A percentile compares a stretch with the other conserved stretches of the same genome.
Evolutionary conservation across 306 rosid genomes (phyloP).

Genomic region (Castanea crenata): DNA sequence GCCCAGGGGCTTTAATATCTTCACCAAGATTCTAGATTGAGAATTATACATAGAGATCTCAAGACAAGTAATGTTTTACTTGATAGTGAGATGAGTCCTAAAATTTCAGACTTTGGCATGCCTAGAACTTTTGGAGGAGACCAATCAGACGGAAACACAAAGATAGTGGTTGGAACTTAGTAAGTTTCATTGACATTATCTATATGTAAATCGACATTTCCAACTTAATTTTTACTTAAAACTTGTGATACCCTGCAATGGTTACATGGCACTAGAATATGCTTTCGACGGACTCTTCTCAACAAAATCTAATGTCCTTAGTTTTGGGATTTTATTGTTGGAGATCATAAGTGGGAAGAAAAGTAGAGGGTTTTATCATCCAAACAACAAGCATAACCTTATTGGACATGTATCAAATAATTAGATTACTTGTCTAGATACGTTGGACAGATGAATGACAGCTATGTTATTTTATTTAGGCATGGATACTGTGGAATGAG

Average conservation of each 20-base stretch:
- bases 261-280: conserved; percentile 59
- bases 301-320: conserved; percentile 46
- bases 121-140: conserved; percentile 45
- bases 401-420: conserved; percentile 36
- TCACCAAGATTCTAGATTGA: conserved; percentile 55
- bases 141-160: conserved; percentile 32
- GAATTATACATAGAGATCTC: conserved; percentile 54
- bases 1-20: conserved; percentile 49
- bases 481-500: conserved; percentile 31
- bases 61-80: conserved; percentile 54
- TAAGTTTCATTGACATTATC: conserved; percentile 18
- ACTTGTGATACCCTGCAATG: conserved; percentile 23
- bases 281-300: conserved; percentile 45
- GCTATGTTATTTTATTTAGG: not conserved
- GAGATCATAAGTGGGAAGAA: conserved; percentile 48
- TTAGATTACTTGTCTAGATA: too few relatives aligned
- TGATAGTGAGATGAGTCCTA: conserved; percentile 46
- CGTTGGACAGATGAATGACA: not conserved
- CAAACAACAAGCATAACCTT: conserved; percentile 35
- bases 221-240: not conserved
- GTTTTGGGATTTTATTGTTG: conserved; percentile 51
- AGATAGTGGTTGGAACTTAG: conserved; percentile 54
- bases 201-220: too few relatives aligned
- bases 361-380: conserved; percentile 34
- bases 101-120: conserved; percentile 59